Evolutionary conservation across 768 basidiomycete species (phyloP).

Genomic region (Clavaria fumosa): DNA sequence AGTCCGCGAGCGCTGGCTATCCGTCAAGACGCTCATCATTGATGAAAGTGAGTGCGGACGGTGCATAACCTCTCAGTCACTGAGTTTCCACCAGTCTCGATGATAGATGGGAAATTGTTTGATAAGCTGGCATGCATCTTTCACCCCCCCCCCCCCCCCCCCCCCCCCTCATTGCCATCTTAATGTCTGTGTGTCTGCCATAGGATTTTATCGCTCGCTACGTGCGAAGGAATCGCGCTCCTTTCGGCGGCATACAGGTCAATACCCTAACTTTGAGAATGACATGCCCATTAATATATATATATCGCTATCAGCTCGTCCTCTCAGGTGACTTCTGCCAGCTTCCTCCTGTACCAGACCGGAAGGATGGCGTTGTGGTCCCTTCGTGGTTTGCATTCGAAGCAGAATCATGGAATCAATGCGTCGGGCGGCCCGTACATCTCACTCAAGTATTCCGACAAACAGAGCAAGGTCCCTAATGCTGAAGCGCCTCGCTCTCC

Average conservation of each 20-base stretch:
- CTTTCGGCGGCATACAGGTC: slow-evolving; percentile 84
- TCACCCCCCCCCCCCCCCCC: background rate
- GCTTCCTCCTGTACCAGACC: slow-evolving; percentile 52
- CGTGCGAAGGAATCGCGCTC: slow-evolving; percentile 33
- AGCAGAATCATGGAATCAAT: slow-evolving; percentile 40
- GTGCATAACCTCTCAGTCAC: background rate
- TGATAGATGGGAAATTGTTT: slow-evolving; percentile 71
- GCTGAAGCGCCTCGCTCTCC: too few species aligned
- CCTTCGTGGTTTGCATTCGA: slow-evolving; percentile 50
- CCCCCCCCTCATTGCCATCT: slow-evolving; percentile 20
- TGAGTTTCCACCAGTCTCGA: slow-evolving; percentile 46
- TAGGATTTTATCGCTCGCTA: slow-evolving; percentile 49
- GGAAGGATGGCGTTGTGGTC: slow-evolving; percentile 23
- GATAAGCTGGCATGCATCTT: slow-evolving; percentile 51
- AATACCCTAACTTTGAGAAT: slow-evolving; percentile 43
- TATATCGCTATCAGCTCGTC: slow-evolving; percentile 31
- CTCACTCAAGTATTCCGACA: slow-evolving; percentile 29
- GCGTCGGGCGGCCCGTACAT: slow-evolving; percentile 29
- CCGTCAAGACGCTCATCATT: slow-evolving; percentile 53
- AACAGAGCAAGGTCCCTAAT: too few species aligned
- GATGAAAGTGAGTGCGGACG: slow-evolving; percentile 53
- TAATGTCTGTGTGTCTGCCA: slow-evolving; percentile 15
- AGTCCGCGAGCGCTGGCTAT: slow-evolving; percentile 46
- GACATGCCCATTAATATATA: slow-evolving; percentile 21
- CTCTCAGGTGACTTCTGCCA: slow-evolving; percentile 74